phyloP scores from a whole-genome alignment of 2,329 filamentous ascomycete species.

The Paraconiothyrium brasiliense region DNA sequence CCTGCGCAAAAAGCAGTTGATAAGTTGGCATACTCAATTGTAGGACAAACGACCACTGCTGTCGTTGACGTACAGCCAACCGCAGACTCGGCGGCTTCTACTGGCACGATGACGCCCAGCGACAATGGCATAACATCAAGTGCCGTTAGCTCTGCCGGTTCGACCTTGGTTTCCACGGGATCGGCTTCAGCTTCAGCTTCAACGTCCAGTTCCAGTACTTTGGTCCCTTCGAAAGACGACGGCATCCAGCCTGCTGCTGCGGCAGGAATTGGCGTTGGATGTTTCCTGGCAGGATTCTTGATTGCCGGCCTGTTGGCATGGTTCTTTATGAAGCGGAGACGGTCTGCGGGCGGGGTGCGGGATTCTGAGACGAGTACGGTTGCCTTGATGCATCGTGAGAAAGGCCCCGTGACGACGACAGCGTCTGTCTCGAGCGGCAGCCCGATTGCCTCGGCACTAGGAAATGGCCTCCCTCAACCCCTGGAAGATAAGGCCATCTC shows the following conservation, averaged over 20 bases:
- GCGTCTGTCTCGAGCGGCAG: slow-evolving; percentile 26
- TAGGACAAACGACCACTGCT: no score
- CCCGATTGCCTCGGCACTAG: slow-evolving; percentile 18
- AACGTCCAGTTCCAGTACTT: no score
- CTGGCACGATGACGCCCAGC: no score
- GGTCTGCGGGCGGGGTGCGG: slow-evolving; percentile 3
- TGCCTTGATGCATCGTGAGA: slow-evolving; percentile 30
- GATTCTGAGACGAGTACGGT: slow-evolving; percentile 28
- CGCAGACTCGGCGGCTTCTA: no score
- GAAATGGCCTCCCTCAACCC: slow-evolving; percentile 40
- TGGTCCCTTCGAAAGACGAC: no score
- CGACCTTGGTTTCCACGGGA: no score
- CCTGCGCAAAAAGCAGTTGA: no score
- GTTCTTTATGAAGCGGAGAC: slow-evolving; percentile 32
- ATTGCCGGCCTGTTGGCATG: slow-evolving; percentile 34
- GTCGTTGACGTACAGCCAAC: no score
- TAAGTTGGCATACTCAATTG: no score
- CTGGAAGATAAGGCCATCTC: slow-evolving; percentile 44
- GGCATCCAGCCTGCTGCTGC: slow-evolving; percentile 30
- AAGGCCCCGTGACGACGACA: slow-evolving; percentile 22
- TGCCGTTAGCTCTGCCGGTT: no score
- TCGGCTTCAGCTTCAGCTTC: no score
- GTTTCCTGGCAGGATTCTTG: slow-evolving; percentile 40
- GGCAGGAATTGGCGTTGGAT: slow-evolving; percentile 51
- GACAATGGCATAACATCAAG: no score